Conservation (phyloP, 169 alveolate genomes). For the Plasmodium blacklocki region DNA sequence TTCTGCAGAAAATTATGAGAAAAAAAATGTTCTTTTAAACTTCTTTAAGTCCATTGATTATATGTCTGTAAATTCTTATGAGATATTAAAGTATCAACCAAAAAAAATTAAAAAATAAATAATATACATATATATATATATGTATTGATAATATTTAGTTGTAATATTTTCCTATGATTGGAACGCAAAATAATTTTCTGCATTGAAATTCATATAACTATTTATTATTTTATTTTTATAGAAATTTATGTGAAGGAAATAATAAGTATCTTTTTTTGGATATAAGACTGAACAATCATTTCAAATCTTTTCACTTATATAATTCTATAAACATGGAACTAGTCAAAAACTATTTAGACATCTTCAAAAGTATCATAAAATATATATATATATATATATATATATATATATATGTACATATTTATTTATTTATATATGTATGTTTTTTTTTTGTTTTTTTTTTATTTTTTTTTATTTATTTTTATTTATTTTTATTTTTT, state of each 20-base stretch:
- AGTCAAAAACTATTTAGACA: conserved; percentile 4
- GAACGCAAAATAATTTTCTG: too few relatives aligned
- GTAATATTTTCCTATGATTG: not conserved
- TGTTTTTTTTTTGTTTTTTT: not conserved
- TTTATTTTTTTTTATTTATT: not conserved
- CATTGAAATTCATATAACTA: too few relatives aligned
- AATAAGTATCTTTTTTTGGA: conserved; percentile 35
- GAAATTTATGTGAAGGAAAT: conserved; percentile 42
- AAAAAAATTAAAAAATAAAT: too few relatives aligned
- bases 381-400: not conserved
- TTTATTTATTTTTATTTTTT: not conserved
- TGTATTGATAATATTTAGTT: not conserved
- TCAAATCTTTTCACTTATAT: conserved; percentile 24
- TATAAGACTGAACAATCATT: conserved; percentile 35
- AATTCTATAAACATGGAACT: conserved; percentile 51
- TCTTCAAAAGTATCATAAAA: conserved; percentile 15
- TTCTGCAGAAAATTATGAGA: conserved; percentile 35
- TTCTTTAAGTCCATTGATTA: conserved; percentile 67
- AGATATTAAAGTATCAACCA: conserved; percentile 29
- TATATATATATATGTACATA: not conserved
- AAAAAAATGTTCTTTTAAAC: conserved; percentile 27
- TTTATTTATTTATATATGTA: not conserved
- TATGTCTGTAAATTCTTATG: conserved; percentile 67
- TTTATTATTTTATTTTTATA: conserved; percentile 3
- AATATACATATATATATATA: not conserved